Evolutionary conservation across 2,329 filamentous ascomycete genomes (phyloP), one percentile per base, ranked within the genome.

Genomic region (Paecilomyces fulvus): DNA sequence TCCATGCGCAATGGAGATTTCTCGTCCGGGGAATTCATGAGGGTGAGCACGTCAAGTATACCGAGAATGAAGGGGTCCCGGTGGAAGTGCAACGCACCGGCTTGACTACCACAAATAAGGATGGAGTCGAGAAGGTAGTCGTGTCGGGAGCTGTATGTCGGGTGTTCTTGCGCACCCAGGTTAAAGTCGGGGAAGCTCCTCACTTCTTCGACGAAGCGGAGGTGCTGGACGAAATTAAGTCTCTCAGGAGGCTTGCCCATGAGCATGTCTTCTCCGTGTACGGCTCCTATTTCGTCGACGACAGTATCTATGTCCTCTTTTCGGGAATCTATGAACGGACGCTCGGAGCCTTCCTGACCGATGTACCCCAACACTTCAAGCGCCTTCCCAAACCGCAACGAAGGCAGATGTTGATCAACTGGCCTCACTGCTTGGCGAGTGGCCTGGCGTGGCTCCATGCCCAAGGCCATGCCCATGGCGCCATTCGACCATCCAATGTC

Each of bases 401-500:
- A 23, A 72, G 73, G n/a, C 66, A 70, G 43, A 72, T 67, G 1
- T 59, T 78, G 33, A 65, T 78, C 50, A 73, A 72, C 54, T 79
- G 76, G 76, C 74, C 75, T 14, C 75, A 78, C 59, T 78, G 76
- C 60, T 68, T 86, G 8, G 73, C 77, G 1, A 80, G 81, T 60
- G 81, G 80, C 1, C 60, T 85, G 20, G 76, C 80, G 6, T 83
- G 78, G 62, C 69, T 85, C 1, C 83, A 86, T 63, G 74, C 76
- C 9, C 78, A 78, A 30, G 80, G 79, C 2, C 76, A 80, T 28
- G 73, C 73, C 11, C 83, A 86, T 62, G 78, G 79, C 25, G 76
- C 77, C 1, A 83, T 86, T 57, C 75, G 80, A 14, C 83, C 83
- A 1, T 83, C 81, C 1, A 85, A 83, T 58, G 80, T 86, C 48